Percentiles rank a stretch among this genome's conserved stretches.
Conservation (phyloP, 257 asterid species). For the Plantago major region DNA sequence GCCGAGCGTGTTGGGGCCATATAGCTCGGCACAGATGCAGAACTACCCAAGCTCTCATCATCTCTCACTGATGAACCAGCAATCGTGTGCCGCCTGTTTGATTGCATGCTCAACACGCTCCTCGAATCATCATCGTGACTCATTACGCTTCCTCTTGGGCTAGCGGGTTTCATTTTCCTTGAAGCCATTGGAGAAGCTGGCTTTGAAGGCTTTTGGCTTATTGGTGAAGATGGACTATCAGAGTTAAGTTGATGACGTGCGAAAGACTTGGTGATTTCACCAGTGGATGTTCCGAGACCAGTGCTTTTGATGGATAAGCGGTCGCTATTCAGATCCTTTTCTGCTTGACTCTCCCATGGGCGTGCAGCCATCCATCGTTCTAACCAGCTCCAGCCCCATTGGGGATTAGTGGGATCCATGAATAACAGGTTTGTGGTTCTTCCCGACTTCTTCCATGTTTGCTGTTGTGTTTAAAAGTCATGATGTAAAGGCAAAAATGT, state of each 20-base stretch:
- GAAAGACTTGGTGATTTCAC: conserved; percentile 75
- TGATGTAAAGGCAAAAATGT: conserved; percentile 5
- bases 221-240: conserved; percentile 52
- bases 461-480: conserved; percentile 41
- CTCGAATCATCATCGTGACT: conserved; percentile 76
- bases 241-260: conserved; percentile 84
- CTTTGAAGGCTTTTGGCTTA: conserved; percentile 53
- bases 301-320: conserved; percentile 40
- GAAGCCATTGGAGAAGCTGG: conserved; percentile 40
- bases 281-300: conserved; percentile 30
- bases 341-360: conserved; percentile 58
- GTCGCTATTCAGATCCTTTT: conserved; percentile 51
- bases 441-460: conserved; percentile 82
- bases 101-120: conserved; percentile 56
- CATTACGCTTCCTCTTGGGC: conserved; percentile 50
- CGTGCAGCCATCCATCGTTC: conserved; percentile 88
- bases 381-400: conserved; percentile 99
- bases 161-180: conserved; percentile 53
- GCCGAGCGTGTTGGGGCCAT: conserved; percentile 81
- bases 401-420: conserved; percentile 96
- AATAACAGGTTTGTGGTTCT: conserved; percentile 66
- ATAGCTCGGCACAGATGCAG: conserved; percentile 75
- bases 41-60: conserved; percentile 83
- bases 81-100: conserved; percentile 81
- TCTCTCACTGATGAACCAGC: conserved; percentile 79